phyloP scores from a whole-genome alignment of 2,329 filamentous ascomycete genomes.

The Dactylellina parvicollis region DNA sequence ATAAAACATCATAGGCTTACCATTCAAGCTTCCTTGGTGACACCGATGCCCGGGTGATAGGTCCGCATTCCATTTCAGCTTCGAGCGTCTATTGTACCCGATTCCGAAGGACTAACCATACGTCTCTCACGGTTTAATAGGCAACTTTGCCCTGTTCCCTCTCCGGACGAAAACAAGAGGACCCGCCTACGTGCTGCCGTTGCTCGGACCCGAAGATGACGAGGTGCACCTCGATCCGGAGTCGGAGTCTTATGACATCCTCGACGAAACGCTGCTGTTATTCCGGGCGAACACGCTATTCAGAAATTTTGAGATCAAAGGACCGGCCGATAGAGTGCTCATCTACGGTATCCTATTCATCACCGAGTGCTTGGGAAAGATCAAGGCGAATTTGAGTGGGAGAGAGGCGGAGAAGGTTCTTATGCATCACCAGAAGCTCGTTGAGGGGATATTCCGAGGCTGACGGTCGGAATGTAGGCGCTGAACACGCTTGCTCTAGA shows the following conservation, averaged over 20 bases:
- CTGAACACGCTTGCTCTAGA: constrained; percentile 73
- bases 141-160: constrained; percentile 94
- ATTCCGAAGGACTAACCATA: constrained; percentile 2
- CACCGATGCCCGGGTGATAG: constrained; percentile 58
- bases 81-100: background rate
- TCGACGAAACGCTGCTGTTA: constrained; percentile 90
- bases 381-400: constrained; percentile 76
- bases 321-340: constrained; percentile 88
- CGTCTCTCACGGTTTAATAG: constrained; percentile 65
- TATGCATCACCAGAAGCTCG: background rate
- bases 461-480: constrained; percentile 39
- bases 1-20: constrained; percentile 55
- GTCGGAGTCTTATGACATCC: constrained; percentile 91
- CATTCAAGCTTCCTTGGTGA: constrained; percentile 58
- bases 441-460: background rate
- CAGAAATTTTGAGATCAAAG: constrained; percentile 99
- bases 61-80: constrained; percentile 40
- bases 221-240: constrained; percentile 75
- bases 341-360: constrained; percentile 97
- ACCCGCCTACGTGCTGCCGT: constrained; percentile 85
- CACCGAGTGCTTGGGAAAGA: constrained; percentile 87
- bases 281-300: constrained; percentile 99
- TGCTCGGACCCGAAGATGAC: constrained; percentile 69
- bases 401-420: constrained; percentile 73
- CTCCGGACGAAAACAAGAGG: constrained; percentile 94